phyloP scores from a whole-genome alignment of 2,329 filamentous ascomycete species.

The Apiospora sp. region DNA sequence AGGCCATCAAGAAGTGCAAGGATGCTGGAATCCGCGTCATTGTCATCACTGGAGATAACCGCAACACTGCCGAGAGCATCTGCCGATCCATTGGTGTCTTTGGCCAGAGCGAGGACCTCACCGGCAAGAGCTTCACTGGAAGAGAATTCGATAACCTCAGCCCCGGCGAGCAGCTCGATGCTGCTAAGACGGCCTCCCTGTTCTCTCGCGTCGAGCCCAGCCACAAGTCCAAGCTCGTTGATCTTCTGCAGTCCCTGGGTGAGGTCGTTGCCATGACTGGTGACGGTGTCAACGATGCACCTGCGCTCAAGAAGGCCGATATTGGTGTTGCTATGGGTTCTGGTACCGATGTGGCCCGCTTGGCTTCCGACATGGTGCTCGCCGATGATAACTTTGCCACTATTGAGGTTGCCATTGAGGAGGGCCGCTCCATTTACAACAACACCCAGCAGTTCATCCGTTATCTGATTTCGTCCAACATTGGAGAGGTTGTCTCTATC shows the following conservation, averaged over 20 bases:
- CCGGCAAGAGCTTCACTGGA: slow-evolving; percentile 93
- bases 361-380: slow-evolving; percentile 98
- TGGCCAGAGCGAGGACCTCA: slow-evolving; percentile 79
- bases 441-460: slow-evolving; percentile 99
- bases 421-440: slow-evolving; percentile 98
- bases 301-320: slow-evolving; percentile 96
- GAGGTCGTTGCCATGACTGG: slow-evolving; percentile 99
- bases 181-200: slow-evolving; percentile 84
- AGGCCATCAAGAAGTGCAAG: slow-evolving; percentile 87
- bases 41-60: slow-evolving; percentile 98
- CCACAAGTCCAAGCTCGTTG: slow-evolving; percentile 98
- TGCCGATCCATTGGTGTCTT: slow-evolving; percentile 98
- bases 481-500: slow-evolving; percentile 98
- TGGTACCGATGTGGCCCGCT: slow-evolving; percentile 94
- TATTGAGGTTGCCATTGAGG: slow-evolving; percentile 94
- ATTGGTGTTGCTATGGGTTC: slow-evolving; percentile 99
- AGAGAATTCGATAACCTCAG: slow-evolving; percentile 91
- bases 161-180: slow-evolving; percentile 80
- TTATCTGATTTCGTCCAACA: slow-evolving; percentile 98
- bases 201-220: slow-evolving; percentile 96
- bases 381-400: slow-evolving; percentile 99
- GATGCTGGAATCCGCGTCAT: slow-evolving; percentile 95
- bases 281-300: slow-evolving; percentile 97
- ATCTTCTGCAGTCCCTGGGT: slow-evolving; percentile 89
- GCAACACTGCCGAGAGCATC: slow-evolving; percentile 96